Percentiles rank a stretch among this genome's conserved stretches.
Conservation (phyloP, 768 basidiomycete genomes). For the Suillus hirtellus region DNA sequence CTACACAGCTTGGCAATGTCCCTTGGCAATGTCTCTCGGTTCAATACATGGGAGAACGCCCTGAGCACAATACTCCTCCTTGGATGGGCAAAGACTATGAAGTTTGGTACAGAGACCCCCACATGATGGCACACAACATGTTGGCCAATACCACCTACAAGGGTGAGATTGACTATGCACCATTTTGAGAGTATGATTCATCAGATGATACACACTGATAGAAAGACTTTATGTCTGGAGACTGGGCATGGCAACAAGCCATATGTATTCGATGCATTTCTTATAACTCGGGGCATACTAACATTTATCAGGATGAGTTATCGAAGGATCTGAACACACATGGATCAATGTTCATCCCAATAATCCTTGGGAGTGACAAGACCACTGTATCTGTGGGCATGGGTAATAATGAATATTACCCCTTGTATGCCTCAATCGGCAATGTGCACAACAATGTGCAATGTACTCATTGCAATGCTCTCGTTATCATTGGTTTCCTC, state of each 20-base stretch:
- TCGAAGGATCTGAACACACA: slow-evolving; percentile 3
- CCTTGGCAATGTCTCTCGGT: slow-evolving; percentile 30
- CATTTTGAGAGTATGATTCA: too few relatives aligned
- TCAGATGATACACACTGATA: too few relatives aligned
- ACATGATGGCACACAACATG: too few relatives aligned
- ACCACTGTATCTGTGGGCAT: slow-evolving; percentile 18
- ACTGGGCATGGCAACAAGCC: too few relatives aligned
- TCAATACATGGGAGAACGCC: slow-evolving; percentile 20
- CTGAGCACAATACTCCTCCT: slow-evolving; percentile 15
- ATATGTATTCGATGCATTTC: background rate
- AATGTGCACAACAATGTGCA: slow-evolving; percentile 15
- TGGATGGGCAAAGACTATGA: slow-evolving; percentile 18
- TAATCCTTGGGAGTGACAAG: slow-evolving; percentile 17
- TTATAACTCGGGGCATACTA: too few relatives aligned
- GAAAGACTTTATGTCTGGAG: too few relatives aligned
- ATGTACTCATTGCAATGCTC: slow-evolving; percentile 10
- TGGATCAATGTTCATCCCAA: slow-evolving; percentile 15
- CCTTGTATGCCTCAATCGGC: slow-evolving; percentile 16
- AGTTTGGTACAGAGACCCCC: too few relatives aligned
- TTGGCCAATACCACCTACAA: too few relatives aligned
- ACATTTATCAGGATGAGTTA: too few relatives aligned
- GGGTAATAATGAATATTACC: slow-evolving; percentile 15
- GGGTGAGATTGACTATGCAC: too few relatives aligned
- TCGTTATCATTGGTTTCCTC: slow-evolving; percentile 30
- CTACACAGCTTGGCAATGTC: slow-evolving; percentile 3